These are phyloP conservation scores for Pythium oligandrum DNA, from an alignment of 352 stramenopile genomes.

Conservation along the genomic window DNA sequence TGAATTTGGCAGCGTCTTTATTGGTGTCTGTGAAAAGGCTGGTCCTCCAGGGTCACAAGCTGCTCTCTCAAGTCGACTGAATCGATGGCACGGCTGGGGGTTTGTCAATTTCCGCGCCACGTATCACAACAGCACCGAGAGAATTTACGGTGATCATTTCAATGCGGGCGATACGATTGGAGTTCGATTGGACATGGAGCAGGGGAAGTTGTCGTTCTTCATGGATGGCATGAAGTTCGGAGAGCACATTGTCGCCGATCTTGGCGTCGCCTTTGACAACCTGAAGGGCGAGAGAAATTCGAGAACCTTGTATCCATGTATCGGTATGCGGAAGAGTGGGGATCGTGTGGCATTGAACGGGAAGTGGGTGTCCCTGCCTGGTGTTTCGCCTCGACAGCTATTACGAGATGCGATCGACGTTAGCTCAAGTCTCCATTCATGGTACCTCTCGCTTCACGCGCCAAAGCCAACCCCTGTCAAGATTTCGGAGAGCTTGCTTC, in stretches of 20 bases:
- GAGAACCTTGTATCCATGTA: constrained; percentile 94
- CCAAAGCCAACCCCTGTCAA: constrained; percentile 19
- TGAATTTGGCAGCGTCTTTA: constrained; percentile 97
- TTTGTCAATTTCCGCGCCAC: constrained; percentile 98
- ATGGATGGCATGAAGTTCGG: constrained; percentile 99
- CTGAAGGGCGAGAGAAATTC: constrained; percentile 81
- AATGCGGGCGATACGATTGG: constrained; percentile 97
- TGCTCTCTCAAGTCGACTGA: constrained; percentile 68
- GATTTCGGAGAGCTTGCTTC: constrained; percentile 54
- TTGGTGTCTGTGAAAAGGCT: constrained; percentile 93
- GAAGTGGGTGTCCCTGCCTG: constrained; percentile 91
- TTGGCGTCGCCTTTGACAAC: constrained; percentile 96
- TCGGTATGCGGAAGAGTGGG: constrained; percentile 93
- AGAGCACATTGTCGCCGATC: constrained; percentile 97
- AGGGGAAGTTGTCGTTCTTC: constrained; percentile 97
- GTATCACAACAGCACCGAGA: constrained; percentile 88
- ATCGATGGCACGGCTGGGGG: constrained; percentile 91
- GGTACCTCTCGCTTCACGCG: constrained; percentile 55
- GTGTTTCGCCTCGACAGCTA: constrained; percentile 62
- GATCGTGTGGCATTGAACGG: constrained; percentile 94
- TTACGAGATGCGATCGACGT: constrained; percentile 87
- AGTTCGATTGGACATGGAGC: constrained; percentile 98
- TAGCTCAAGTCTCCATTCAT: constrained; percentile 85
- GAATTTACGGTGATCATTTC: constrained; percentile 87
- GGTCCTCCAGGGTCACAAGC: constrained; percentile 72